phyloP scores from a whole-genome alignment of 768 basidiomycete genomes.

The Lactarius sanguifluus region DNA sequence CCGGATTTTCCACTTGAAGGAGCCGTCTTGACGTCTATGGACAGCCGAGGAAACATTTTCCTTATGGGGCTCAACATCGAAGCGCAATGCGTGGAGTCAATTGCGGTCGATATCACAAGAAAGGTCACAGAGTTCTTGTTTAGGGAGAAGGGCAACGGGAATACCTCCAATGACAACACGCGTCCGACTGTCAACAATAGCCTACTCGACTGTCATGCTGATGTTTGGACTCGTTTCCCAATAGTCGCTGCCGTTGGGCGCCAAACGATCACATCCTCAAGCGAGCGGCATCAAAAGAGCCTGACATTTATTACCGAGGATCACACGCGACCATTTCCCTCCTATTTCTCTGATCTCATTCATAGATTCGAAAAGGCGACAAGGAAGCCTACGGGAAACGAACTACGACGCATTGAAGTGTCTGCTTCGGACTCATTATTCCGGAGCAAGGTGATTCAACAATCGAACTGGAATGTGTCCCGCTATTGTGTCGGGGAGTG shows the following conservation, averaged over 20 bases:
- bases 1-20: slow-evolving; percentile 31
- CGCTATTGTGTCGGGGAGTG: slow-evolving; percentile 51
- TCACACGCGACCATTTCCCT: slow-evolving; percentile 37
- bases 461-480: slow-evolving; percentile 17
- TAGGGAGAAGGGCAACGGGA: slow-evolving; percentile 46
- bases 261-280: slow-evolving; percentile 3
- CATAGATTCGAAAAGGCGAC: slow-evolving; percentile 47
- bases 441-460: slow-evolving; percentile 10
- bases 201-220: not conserved
- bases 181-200: slow-evolving; percentile 41
- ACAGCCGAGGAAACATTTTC: slow-evolving; percentile 43
- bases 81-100: slow-evolving; percentile 39
- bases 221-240: not conserved
- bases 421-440: slow-evolving; percentile 38
- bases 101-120: slow-evolving; percentile 51
- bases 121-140: slow-evolving; percentile 58
- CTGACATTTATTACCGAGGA: slow-evolving; percentile 48
- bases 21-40: slow-evolving; percentile 46
- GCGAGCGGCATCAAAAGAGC: slow-evolving; percentile 36
- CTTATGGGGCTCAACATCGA: slow-evolving; percentile 42
- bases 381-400: slow-evolving; percentile 50
- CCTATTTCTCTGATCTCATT: slow-evolving; percentile 48
- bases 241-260: not conserved
- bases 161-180: too few relatives aligned
- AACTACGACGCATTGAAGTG: slow-evolving; percentile 42